Evolutionary conservation across 495 filamentous ascomycete species (phyloP).

Genomic region (Chaetomidium leptoderma): DNA sequence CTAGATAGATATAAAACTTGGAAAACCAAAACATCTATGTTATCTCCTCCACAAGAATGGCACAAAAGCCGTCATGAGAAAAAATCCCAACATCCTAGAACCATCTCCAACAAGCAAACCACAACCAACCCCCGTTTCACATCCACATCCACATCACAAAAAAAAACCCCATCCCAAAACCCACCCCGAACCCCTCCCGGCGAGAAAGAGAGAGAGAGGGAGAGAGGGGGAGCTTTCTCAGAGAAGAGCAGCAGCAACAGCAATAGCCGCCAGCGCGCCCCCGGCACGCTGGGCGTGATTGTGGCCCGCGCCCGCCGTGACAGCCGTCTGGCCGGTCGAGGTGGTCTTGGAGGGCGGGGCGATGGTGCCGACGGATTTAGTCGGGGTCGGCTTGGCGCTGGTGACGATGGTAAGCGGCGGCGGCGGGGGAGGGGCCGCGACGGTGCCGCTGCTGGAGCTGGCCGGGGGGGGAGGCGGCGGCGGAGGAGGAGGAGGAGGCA

Average conservation of each 20-base stretch:
- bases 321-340: conserved; percentile 17
- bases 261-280: conserved; percentile 34
- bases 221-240: conserved; percentile 9
- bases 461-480: conserved; percentile 20
- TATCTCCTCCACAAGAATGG: neutral
- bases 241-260: conserved; percentile 32
- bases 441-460: conserved; percentile 1
- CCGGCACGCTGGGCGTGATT: conserved; percentile 29
- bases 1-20: neutral
- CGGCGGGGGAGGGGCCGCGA: too few relatives aligned
- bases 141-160: neutral
- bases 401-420: too few relatives aligned
- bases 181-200: neutral
- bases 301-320: conserved; percentile 32
- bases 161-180: neutral
- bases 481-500: conserved; percentile 13
- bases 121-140: neutral
- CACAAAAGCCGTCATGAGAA: neutral
- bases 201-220: neutral
- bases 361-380: conserved; percentile 21
- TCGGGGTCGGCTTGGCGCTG: conserved; percentile 13
- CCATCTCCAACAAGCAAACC: neutral
- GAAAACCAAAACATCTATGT: neutral
- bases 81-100: neutral
- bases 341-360: conserved; percentile 14